Conservation (phyloP, 805 yeast genomes). For the Pichia cephalocereana region DNA sequence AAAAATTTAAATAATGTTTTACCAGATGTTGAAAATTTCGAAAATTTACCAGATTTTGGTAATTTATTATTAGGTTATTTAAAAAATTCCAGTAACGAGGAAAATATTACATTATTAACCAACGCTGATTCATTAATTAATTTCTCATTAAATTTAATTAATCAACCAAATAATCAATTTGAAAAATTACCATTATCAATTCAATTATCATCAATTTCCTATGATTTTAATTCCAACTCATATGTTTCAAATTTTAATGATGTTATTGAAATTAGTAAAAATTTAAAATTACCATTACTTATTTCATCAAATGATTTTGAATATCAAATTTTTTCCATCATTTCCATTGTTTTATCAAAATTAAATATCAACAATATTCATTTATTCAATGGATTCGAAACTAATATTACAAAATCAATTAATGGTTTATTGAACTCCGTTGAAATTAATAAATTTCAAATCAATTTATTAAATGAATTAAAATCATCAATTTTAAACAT, state of each 20-base stretch:
- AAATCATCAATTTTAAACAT: slow-evolving; percentile 16
- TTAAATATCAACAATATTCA: slow-evolving; percentile 58
- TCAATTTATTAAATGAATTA: slow-evolving; percentile 27
- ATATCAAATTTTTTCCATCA: slow-evolving; percentile 56
- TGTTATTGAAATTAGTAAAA: slow-evolving; percentile 53
- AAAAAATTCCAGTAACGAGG: slow-evolving; percentile 13
- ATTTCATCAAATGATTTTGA: slow-evolving; percentile 57
- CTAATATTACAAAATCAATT: slow-evolving; percentile 41
- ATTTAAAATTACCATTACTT: slow-evolving; percentile 57
- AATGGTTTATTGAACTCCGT: slow-evolving; percentile 31
- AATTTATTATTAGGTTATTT: slow-evolving; percentile 68
- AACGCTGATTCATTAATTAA: slow-evolving; percentile 60
- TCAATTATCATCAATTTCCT: slow-evolving; percentile 71
- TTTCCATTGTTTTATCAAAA: slow-evolving; percentile 56
- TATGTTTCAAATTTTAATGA: slow-evolving; percentile 50
- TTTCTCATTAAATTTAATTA: slow-evolving; percentile 53
- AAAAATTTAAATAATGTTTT: slow-evolving; percentile 45
- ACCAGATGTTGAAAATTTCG: slow-evolving; percentile 53
- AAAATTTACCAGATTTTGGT: slow-evolving; percentile 80
- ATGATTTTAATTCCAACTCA: slow-evolving; percentile 45
- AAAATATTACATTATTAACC: slow-evolving; percentile 41
- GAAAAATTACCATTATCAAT: slow-evolving; percentile 50
- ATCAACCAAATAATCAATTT: slow-evolving; percentile 22
- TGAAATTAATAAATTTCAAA: slow-evolving; percentile 31
- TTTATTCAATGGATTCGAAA: slow-evolving; percentile 71